Base-by-base conservation (phyloP, 208 protist species). In the Phytomonas francai region DNA sequence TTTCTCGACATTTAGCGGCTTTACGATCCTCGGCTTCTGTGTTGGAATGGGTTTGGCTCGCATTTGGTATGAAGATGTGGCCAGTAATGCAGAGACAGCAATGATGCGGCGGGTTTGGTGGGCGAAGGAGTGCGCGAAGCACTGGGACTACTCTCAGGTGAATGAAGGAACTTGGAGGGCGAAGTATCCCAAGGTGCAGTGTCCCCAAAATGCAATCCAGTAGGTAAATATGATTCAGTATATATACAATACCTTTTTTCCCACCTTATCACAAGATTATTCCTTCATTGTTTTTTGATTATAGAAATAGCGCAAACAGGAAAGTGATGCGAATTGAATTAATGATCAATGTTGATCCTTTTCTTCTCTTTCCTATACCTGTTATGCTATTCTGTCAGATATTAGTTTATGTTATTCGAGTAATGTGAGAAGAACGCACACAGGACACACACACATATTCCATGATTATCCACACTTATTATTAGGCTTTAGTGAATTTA, bases 71-170 rank as follows among this genome's bases (percentile, higher is more conserved):
- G 72, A 81, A 60, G 94, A 92, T 71, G 68, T 94, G 4, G 85
- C 82, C 66, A 90, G 69, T 77, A 96, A 94, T 77, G 81, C 81
- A 66, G 91, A 96, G 74, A 93, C 87, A 30, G 83, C 81, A 28
- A 94, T 96, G 88, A 94, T 96, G 88, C 91, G 91, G 8, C 84
- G 91, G 3, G 83, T 94, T 62, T 96, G 91, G 91, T 96, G 91
- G 91, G 91, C 91, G 39, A 92, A 94, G 87, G 77, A 96, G 80
- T 96, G 91, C 67, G 83, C 84, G n/a, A 86, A 91, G 85, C 59
- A 91, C 68, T 95, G 87, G 83, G 87, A 95, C 74, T 91, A 88
- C 78, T 93, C 87, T 22, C 89, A 95, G 73, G 68, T 93, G 34
- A 58, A 83, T 34, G 69, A 80, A 59, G 72, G 80, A 32, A 71